Conservation (phyloP, 805 yeast genomes). For the Candida maltosa region DNA sequence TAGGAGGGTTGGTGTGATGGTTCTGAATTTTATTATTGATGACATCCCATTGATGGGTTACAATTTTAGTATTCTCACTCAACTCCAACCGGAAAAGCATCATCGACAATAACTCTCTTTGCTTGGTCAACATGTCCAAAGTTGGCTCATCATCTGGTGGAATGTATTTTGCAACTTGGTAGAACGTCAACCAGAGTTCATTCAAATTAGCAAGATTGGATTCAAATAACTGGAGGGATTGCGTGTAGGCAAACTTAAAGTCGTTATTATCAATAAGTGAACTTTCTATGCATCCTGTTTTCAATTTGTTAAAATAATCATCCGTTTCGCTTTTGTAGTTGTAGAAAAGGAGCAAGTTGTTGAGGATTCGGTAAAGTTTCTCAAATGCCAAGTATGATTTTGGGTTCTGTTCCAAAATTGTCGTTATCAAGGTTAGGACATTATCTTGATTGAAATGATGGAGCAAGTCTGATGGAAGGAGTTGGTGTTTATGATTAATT, state of each 20-base stretch:
- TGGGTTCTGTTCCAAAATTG: slow-evolving; percentile 52
- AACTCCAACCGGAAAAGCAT: slow-evolving; percentile 48
- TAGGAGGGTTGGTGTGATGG: slow-evolving; percentile 4
- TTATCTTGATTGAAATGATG: slow-evolving; percentile 10
- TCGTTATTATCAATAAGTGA: slow-evolving; percentile 59
- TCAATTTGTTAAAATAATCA: slow-evolving; percentile 27
- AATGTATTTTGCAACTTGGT: slow-evolving; percentile 63
- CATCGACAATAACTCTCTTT: slow-evolving; percentile 52
- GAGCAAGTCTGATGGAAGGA: slow-evolving; percentile 37
- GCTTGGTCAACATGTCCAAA: slow-evolving; percentile 36
- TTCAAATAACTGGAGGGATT: slow-evolving; percentile 37
- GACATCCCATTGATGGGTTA: slow-evolving; percentile 63
- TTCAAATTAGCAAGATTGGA: slow-evolving; percentile 13
- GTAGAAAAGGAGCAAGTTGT: slow-evolving; percentile 40
- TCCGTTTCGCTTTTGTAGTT: slow-evolving; percentile 14
- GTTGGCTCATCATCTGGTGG: slow-evolving; percentile 23
- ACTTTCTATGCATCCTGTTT: slow-evolving; percentile 59
- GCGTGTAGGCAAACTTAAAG: slow-evolving; percentile 54
- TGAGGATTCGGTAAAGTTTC: slow-evolving; percentile 37
- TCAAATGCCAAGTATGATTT: slow-evolving; percentile 45
- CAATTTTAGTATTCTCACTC: slow-evolving; percentile 47
- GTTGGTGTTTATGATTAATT: slow-evolving; percentile 28
- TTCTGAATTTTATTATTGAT: slow-evolving; percentile 36
- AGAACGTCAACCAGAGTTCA: slow-evolving; percentile 65
- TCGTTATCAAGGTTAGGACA: slow-evolving; percentile 29